Conservation (phyloP, 2,329 filamentous ascomycete species). For the Catunica adiposa region DNA sequence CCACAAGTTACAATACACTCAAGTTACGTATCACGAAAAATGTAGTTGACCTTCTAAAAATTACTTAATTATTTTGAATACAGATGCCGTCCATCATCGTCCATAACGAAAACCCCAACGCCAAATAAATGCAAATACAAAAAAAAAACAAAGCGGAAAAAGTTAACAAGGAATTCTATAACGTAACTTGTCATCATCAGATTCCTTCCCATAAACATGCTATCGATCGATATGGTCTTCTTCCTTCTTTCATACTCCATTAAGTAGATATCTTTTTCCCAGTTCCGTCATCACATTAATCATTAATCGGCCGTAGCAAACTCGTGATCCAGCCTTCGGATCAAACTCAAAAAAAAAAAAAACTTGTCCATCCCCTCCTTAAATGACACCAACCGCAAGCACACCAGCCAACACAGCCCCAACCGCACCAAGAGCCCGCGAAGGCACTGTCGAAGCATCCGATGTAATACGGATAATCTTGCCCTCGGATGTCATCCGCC, state of each 20-base stretch:
- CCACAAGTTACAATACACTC: no score
- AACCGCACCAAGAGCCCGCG: slow-evolving; percentile 16
- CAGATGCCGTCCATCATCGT: neutral
- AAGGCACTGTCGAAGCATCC: slow-evolving; percentile 27
- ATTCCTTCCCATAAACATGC: no score
- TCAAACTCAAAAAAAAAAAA: neutral
- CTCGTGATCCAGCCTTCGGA: neutral
- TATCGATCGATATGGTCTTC: no score
- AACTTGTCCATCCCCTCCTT: neutral
- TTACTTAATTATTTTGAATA: neutral
- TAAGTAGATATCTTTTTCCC: no score
- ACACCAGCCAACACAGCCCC: neutral
- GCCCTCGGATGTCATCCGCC: slow-evolving; percentile 62
- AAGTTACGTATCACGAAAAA: no score
- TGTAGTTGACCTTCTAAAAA: neutral
- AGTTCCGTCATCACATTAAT: neutral
- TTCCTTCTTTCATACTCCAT: no score
- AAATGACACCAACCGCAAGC: neutral
- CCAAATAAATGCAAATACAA: no score
- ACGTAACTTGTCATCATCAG: no score
- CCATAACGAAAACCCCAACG: no score
- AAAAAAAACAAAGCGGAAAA: no score
- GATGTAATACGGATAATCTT: slow-evolving; percentile 61
- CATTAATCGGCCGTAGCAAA: neutral
- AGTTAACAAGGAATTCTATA: no score